Base-by-base conservation (phyloP, 2,329 filamentous ascomycete genomes). In the Zymoseptoria crescenta region DNA sequence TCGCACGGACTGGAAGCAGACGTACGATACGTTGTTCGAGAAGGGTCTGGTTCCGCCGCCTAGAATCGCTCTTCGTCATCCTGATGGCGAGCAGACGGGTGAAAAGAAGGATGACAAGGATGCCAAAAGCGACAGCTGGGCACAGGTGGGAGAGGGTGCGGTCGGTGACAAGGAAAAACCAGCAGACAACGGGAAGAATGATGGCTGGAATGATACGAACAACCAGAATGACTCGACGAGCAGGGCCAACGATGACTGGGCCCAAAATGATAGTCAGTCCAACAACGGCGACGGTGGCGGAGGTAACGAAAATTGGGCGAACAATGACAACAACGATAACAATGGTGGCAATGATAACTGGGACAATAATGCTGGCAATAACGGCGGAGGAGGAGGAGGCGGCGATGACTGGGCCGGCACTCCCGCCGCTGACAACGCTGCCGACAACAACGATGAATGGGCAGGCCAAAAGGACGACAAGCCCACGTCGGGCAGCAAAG, bases 371-470 rank as follows among this genome's bases (percentile, higher is more conserved):
- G 21, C 52, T 1, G 13, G 50, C 24, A 20, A 62, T 27, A 59
- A 21, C 10, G 51, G 54, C 24, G 24, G 24, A 24, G 24, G 24
- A 24, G 24, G 24, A 24, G 24, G 24, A 4, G 24, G 24, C 8
- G 48, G 51, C n/a, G n/a, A 52, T 55, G 48, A 49, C 10, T 52
- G 51, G 55, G 54, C 49, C 3, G 29, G 29, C 49, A 16, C 24
- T 52, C 60, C 28, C 54, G 49, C 19, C 54, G 24, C 24, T 24
- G 56, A 49, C 52, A 55, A 61, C 30, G 28, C 48, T 21, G 60
- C 48, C 6, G 60, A 59, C 8, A 54, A 63, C 51, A 53, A 64
- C 19, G 60, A 65, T 19, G 53, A 29, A 27, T 57, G 52, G 57
- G 59, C 29, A 10, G 50, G n/a, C n/a, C 53, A 55, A 7, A 41